Conservation (phyloP, 768 basidiomycete species). For the Trametes gibbosa region DNA sequence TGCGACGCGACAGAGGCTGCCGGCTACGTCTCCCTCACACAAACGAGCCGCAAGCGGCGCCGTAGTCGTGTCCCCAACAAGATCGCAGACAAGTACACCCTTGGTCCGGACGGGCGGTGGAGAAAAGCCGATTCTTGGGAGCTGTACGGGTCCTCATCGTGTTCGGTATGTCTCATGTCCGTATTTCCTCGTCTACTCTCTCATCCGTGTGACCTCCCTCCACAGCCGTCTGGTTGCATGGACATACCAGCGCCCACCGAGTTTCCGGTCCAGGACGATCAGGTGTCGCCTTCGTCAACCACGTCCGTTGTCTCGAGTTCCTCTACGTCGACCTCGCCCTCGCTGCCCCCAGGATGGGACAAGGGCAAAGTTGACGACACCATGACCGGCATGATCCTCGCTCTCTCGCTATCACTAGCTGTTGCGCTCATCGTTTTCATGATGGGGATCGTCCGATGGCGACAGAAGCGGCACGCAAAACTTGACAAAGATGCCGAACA, state of each 20-base stretch:
- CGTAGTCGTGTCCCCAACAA: not conserved
- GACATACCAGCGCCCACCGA: constrained; percentile 24
- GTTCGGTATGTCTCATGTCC: constrained; percentile 41
- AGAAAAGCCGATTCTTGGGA: constrained; percentile 53
- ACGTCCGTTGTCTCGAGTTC: constrained; percentile 38
- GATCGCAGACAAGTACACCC: constrained; percentile 55
- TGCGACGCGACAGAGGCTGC: constrained; percentile 5
- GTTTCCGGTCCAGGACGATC: constrained; percentile 56
- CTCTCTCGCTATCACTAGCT: constrained; percentile 62
- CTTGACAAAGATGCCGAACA: constrained; percentile 52
- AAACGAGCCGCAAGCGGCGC: constrained; percentile 12
- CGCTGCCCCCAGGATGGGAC: constrained; percentile 25
- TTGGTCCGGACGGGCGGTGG: constrained; percentile 58
- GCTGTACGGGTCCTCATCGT: constrained; percentile 69
- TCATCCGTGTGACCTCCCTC: constrained; percentile 5
- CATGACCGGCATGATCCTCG: constrained; percentile 36
- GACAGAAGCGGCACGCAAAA: constrained; percentile 40
- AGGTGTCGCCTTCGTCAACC: not conserved
- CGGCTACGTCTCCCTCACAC: constrained; percentile 6
- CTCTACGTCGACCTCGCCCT: constrained; percentile 6
- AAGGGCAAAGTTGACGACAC: constrained; percentile 16
- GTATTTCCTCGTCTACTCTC: not conserved
- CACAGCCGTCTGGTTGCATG: constrained; percentile 19
- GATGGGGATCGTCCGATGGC: constrained; percentile 58
- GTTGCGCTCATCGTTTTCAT: constrained; percentile 60